phyloP scores from a whole-genome alignment of 345 rosid species.

The Gossypium longicalyx region DNA sequence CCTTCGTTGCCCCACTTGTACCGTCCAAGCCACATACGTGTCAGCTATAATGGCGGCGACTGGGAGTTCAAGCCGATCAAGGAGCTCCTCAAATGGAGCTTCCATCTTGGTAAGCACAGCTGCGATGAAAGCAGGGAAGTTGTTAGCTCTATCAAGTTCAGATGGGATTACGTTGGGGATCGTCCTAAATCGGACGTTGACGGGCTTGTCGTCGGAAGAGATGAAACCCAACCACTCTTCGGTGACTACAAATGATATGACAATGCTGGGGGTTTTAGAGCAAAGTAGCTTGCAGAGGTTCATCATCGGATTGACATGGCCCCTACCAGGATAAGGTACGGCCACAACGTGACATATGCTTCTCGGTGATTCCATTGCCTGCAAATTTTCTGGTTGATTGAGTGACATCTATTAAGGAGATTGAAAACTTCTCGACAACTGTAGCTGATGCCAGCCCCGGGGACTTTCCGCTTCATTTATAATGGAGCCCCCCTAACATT shows the following conservation, averaged over 20 bases:
- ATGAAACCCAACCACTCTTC: slow-evolving; percentile 66
- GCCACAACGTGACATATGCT: slow-evolving; percentile 36
- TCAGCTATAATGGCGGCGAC: slow-evolving; percentile 33
- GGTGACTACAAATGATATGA: slow-evolving; percentile 54
- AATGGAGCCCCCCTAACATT: neutral
- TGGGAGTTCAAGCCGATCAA: slow-evolving; percentile 27
- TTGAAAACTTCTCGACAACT: neutral
- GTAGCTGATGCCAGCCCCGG: neutral
- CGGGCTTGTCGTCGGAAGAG: slow-evolving; percentile 33
- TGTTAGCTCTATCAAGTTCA: slow-evolving; percentile 32
- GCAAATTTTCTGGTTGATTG: neutral
- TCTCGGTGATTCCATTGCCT: slow-evolving; percentile 14
- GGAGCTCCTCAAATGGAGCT: slow-evolving; percentile 45
- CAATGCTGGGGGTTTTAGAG: slow-evolving; percentile 29
- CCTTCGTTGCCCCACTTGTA: slow-evolving; percentile 27
- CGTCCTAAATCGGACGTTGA: slow-evolving; percentile 29
- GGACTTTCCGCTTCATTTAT: neutral
- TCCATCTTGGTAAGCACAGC: slow-evolving; percentile 42
- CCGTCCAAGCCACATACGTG: slow-evolving; percentile 32
- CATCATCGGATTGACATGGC: slow-evolving; percentile 39
- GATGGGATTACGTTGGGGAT: slow-evolving; percentile 52
- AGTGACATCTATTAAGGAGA: neutral
- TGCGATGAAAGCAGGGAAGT: slow-evolving; percentile 34
- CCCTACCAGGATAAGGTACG: slow-evolving; percentile 36
- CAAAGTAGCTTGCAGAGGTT: slow-evolving; percentile 33